Evolutionary conservation across 2,329 filamentous ascomycete species (phyloP), one percentile per base, ranked within the genome.

Genomic region (Pseudogymnoascus sp.): DNA sequence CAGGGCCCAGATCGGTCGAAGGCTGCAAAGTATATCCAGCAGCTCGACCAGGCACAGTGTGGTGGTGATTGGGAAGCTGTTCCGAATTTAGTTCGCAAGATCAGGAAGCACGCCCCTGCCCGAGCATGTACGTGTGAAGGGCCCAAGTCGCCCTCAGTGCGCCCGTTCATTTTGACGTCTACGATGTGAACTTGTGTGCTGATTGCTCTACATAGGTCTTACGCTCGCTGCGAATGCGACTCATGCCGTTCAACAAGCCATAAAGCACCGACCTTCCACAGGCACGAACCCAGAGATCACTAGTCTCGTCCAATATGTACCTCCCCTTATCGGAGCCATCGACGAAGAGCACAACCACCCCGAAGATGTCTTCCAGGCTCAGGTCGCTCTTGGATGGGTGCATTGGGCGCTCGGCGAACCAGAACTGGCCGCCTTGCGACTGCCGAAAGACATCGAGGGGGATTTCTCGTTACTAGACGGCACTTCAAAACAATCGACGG

Each of bases 21-120:
- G 77, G 92, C 86, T 63, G 81, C 81, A 67, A 83, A 86, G 71
- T 97, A 97, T 74, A 81, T 96, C 66, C 80, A 82, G 71, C 83
- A 85, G 74, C 83, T 99, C 70, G 90, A 97, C 72, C 82, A 86
- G 67, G 91, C 90, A 65, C 88, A 94, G 69, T 95, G 90, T 74
- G 85, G 92, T 69, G 91, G 88, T 58, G 86, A 85, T 72, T 99
- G 94, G 94, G 79, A 84, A 66, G 84, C 89, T 28, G 82, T 97
- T 28, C 89, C 90, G 23, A 92, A 97, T 75, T 81, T 95, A 64
- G 86, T 94, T 68, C 85, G 92, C 72, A 99, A 99, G 75, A 82
- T 97, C 69, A 88, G 88, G 70, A 97, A 99, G 74, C 92, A 99
- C 80, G 89, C 91, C 67, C 87, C 91, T 38, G 83, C 89, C 63